Evolutionary conservation across 2,329 filamentous ascomycete species (phyloP).

Genomic region (Piedraia hortae): DNA sequence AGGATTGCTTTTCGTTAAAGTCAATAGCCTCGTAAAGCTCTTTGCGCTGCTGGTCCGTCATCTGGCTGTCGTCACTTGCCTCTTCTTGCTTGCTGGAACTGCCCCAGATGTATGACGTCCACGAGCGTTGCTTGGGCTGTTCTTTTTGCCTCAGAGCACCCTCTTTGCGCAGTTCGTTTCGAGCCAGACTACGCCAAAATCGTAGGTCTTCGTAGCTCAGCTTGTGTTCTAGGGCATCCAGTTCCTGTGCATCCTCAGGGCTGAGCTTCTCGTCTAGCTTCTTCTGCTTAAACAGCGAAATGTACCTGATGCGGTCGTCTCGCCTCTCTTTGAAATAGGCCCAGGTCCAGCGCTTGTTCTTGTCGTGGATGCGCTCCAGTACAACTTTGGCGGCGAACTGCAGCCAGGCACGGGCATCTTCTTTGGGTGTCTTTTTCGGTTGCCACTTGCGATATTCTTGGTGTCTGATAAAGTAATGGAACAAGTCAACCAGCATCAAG

Average conservation of each 20-base stretch:
- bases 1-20: conserved; percentile 84
- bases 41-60: conserved; percentile 86
- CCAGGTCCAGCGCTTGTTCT: conserved; percentile 86
- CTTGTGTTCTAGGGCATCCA: conserved; percentile 60
- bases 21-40: conserved; percentile 95
- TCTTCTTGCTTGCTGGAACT: conserved; percentile 28
- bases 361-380: conserved; percentile 78
- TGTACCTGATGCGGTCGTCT: conserved; percentile 70
- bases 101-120: conserved; percentile 76
- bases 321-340: conserved; percentile 77
- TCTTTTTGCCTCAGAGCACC: conserved; percentile 58
- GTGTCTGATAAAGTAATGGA: conserved; percentile 93
- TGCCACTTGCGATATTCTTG: conserved; percentile 90
- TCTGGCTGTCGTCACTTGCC: conserved; percentile 45
- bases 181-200: conserved; percentile 85
- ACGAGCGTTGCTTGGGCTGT: conserved; percentile 42
- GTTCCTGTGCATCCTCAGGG: conserved; percentile 39
- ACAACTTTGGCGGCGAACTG: conserved; percentile 75
- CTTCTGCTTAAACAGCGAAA: conserved; percentile 85
- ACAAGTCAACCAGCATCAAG: conserved; percentile 91
- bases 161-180: conserved; percentile 86
- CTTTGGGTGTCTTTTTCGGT: conserved; percentile 59
- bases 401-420: conserved; percentile 81
- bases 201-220: conserved; percentile 81
- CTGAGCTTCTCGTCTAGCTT: conserved; percentile 40